These are phyloP conservation scores for Graphilbum ipis-grandicollis DNA, from an alignment of 2,329 filamentous ascomycete genomes.

Conservation along the genomic window DNA sequence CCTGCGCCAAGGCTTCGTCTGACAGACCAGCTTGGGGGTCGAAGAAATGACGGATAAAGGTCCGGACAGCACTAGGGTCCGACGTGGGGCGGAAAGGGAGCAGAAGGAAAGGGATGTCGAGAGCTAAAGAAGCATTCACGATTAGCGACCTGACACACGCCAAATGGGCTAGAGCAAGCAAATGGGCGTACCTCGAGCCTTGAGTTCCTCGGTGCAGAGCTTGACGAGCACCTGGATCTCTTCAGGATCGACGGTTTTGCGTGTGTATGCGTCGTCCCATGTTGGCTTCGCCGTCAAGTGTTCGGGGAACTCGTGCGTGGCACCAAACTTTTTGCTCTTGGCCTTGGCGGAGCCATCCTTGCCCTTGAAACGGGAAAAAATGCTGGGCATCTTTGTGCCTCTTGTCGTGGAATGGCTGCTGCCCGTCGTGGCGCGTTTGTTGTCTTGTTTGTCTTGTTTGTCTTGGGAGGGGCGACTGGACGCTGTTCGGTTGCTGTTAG, in stretches of 20 bases:
- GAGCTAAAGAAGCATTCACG: too few species aligned
- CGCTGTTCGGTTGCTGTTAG: too few species aligned
- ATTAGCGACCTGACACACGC: too few species aligned
- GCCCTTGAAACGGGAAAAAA: slow-evolving; percentile 52
- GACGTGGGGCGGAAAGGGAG: slow-evolving; percentile 88
- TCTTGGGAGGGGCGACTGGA: too few species aligned
- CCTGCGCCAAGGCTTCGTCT: slow-evolving; percentile 60
- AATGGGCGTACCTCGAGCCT: slow-evolving; percentile 61
- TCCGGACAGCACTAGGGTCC: slow-evolving; percentile 79
- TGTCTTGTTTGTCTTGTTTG: too few species aligned
- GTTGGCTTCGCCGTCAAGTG: slow-evolving; percentile 48
- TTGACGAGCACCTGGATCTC: slow-evolving; percentile 79
- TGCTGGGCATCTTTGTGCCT: slow-evolving; percentile 30
- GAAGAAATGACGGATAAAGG: slow-evolving; percentile 88
- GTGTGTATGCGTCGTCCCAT: slow-evolving; percentile 79
- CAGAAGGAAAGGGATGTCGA: slow-evolving; percentile 82
- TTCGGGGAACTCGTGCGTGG: slow-evolving; percentile 29
- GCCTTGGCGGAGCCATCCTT: slow-evolving; percentile 46
- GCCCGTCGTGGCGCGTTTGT: background rate
- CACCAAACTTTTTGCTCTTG: slow-evolving; percentile 48
- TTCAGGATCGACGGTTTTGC: slow-evolving; percentile 67
- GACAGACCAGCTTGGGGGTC: slow-evolving; percentile 45
- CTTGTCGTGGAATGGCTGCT: background rate
- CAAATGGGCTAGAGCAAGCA: too few species aligned
- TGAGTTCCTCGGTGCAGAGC: slow-evolving; percentile 79